Percentiles rank a stretch among this genome's conserved stretches.
These are phyloP conservation scores for Diaporthe sp. DNA, from an alignment of 2,329 filamentous ascomycete species.

Conservation along the genomic window DNA sequence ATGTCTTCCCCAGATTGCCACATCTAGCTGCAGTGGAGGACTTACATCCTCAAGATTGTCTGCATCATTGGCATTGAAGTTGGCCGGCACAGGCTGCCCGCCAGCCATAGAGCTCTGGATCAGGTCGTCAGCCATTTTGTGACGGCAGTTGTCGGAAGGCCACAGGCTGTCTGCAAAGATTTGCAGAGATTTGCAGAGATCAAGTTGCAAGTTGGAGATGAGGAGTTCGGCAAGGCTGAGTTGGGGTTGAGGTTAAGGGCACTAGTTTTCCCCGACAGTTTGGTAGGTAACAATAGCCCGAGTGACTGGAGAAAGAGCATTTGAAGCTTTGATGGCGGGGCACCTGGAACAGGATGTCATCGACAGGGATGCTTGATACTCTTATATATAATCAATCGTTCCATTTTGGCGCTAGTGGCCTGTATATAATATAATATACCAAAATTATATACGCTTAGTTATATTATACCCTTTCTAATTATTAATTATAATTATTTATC, in stretches of 20 bases:
- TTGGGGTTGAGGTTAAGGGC: not conserved
- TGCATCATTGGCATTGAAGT: conserved; percentile 72
- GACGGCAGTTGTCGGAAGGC: not conserved
- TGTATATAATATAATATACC: too few relatives aligned
- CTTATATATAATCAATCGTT: too few relatives aligned
- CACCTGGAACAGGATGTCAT: conserved; percentile 8
- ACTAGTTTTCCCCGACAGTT: too few relatives aligned
- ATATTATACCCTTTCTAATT: too few relatives aligned
- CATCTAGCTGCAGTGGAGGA: conserved; percentile 33
- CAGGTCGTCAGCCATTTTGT: conserved; percentile 37
- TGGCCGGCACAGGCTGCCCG: conserved; percentile 59
- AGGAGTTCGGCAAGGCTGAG: not conserved
- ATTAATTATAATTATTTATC: too few relatives aligned
- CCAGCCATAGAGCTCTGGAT: conserved; percentile 44
- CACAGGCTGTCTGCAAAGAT: not conserved
- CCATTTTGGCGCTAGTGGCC: too few relatives aligned
- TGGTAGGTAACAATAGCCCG: not conserved
- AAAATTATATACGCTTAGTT: too few relatives aligned
- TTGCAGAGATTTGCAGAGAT: not conserved
- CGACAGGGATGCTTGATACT: not conserved
- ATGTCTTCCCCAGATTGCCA: conserved; percentile 1
- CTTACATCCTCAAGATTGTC: conserved; percentile 70
- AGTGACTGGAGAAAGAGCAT: not conserved
- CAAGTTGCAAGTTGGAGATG: not conserved
- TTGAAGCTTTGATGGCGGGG: conserved; percentile 16